These are phyloP conservation scores for Sarocladium kiliense DNA, from an alignment of 2,329 filamentous ascomycete genomes.

Conservation along the genomic window DNA sequence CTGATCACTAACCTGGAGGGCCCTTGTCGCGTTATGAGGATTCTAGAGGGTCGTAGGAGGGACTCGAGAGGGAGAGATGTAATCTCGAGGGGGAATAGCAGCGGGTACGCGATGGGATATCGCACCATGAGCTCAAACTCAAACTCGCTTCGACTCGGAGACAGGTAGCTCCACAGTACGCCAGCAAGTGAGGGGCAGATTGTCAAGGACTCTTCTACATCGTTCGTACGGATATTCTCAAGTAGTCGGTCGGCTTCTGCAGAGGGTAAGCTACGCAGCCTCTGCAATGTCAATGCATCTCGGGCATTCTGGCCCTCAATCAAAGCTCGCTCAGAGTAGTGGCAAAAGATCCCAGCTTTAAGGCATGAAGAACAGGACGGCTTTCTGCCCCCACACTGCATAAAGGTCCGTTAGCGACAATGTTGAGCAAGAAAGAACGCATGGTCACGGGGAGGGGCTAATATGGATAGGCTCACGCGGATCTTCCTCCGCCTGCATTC, in stretches of 20 bases:
- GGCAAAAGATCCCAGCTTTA: background rate
- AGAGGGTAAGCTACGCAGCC: background rate
- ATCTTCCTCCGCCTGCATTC: slow-evolving; percentile 1
- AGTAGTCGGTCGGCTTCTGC: background rate
- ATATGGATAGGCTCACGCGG: background rate
- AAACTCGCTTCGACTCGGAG: background rate
- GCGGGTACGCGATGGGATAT: background rate
- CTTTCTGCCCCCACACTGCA: background rate
- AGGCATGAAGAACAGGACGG: background rate
- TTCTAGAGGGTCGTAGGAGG: background rate
- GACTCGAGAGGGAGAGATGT: background rate
- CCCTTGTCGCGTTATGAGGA: background rate
- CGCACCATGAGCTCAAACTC: background rate
- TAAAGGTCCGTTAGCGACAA: background rate
- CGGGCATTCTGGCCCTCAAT: background rate
- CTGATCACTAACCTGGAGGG: background rate
- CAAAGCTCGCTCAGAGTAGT: background rate
- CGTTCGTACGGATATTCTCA: background rate
- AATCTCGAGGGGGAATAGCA: background rate
- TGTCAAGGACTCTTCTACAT: background rate
- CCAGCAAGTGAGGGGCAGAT: background rate
- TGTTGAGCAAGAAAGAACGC: background rate
- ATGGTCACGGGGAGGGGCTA: background rate
- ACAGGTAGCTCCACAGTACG: background rate
- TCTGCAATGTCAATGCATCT: background rate